Conservation (phyloP, 768 basidiomycete species). For the Gelatoporia subvermispora region DNA sequence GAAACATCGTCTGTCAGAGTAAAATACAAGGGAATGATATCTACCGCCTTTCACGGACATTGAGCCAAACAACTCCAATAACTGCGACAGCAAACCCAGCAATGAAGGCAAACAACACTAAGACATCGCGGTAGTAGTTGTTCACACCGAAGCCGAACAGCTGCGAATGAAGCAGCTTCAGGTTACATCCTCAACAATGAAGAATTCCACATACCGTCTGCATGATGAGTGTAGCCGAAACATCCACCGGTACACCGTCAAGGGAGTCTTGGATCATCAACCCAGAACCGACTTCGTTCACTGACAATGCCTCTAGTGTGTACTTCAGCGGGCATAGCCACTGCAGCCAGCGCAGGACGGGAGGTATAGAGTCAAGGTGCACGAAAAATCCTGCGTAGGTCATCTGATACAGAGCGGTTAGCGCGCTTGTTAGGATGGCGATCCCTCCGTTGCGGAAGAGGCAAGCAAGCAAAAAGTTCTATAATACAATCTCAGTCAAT, state of each 20-base stretch:
- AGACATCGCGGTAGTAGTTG: slow-evolving; percentile 86
- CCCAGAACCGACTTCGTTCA: slow-evolving; percentile 91
- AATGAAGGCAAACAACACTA: slow-evolving; percentile 84
- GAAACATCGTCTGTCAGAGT: background rate
- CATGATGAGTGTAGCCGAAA: slow-evolving; percentile 86
- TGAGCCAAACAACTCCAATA: slow-evolving; percentile 73
- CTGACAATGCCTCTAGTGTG: slow-evolving; percentile 76
- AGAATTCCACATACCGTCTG: slow-evolving; percentile 47
- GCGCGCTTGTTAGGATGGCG: slow-evolving; percentile 82
- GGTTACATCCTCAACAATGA: background rate
- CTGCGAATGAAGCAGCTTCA: slow-evolving; percentile 25
- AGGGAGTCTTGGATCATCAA: slow-evolving; percentile 77
- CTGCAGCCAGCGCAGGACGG: slow-evolving; percentile 89
- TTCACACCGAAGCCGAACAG: slow-evolving; percentile 82
- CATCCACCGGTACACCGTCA: slow-evolving; percentile 74
- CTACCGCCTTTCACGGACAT: slow-evolving; percentile 71
- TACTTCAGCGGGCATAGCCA: slow-evolving; percentile 87
- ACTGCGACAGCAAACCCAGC: slow-evolving; percentile 71
- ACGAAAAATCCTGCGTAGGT: slow-evolving; percentile 93
- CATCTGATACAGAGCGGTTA: slow-evolving; percentile 76
- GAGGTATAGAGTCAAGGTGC: slow-evolving; percentile 78
- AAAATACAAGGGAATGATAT: no score
- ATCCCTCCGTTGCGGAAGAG: slow-evolving; percentile 83
- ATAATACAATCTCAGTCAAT: background rate
- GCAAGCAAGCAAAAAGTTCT: slow-evolving; percentile 90